Percentiles rank a stretch among this genome's conserved stretches.
Evolutionary conservation across 768 basidiomycete genomes (phyloP).

Genomic region (Termitomyces sp.): DNA sequence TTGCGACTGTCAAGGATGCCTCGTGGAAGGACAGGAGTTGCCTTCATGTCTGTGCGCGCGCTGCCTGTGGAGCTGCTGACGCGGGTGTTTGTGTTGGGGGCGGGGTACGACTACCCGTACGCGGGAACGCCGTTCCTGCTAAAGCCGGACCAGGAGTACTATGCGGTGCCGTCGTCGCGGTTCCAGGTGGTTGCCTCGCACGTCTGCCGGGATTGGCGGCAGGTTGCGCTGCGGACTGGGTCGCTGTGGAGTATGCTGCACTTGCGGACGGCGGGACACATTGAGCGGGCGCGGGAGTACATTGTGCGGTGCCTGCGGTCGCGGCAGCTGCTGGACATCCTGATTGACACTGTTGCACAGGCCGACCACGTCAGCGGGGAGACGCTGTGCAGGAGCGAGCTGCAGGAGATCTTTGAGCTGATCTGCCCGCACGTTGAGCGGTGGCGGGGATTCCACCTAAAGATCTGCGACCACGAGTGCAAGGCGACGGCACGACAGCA

Average conservation of each 20-base stretch:
- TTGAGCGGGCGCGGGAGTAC: conserved; percentile 41
- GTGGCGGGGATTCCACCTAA: conserved; percentile 58
- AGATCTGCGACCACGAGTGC: conserved; percentile 54
- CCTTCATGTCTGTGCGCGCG: conserved; percentile 29
- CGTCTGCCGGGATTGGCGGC: conserved; percentile 53
- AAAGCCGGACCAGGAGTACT: conserved; percentile 38
- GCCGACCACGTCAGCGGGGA: conserved; percentile 42
- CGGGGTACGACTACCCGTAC: conserved; percentile 37
- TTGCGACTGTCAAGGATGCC: too few relatives aligned
- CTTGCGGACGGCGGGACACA: conserved; percentile 46
- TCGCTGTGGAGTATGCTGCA: conserved; percentile 52
- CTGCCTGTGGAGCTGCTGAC: conserved; percentile 58
- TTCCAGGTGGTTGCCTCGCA: conserved; percentile 56
- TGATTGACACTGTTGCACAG: conserved; percentile 49
- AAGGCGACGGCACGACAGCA: conserved; percentile 47
- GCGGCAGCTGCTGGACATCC: conserved; percentile 39
- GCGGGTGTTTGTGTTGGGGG: conserved; percentile 51
- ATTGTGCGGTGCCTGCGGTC: conserved; percentile 27
- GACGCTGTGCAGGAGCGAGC: conserved; percentile 48
- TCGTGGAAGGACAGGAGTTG: too few relatives aligned
- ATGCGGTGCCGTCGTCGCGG: conserved; percentile 33
- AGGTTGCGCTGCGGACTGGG: conserved; percentile 44
- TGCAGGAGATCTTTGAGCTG: conserved; percentile 36
- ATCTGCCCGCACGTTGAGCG: conserved; percentile 41
- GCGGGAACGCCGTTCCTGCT: conserved; percentile 42